Evolutionary conservation across 768 basidiomycete species (phyloP).

Genomic region (Boletellus emodensis): DNA sequence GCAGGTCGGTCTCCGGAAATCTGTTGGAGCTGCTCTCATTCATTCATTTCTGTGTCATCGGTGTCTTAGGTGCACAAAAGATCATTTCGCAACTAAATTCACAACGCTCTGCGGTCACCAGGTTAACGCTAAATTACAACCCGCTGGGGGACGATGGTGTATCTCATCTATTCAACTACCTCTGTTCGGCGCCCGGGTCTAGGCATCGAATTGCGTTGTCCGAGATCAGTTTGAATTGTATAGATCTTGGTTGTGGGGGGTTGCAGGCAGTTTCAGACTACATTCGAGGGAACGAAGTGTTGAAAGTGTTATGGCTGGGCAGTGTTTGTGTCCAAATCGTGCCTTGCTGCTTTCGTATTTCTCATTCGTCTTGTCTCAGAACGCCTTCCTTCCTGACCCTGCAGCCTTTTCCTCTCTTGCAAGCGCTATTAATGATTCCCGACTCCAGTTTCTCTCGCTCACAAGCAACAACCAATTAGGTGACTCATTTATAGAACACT

Average conservation of each 20-base stretch:
- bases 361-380: conserved; percentile 32
- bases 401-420: conserved; percentile 38
- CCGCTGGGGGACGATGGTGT: conserved; percentile 55
- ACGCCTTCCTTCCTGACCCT: conserved; percentile 37
- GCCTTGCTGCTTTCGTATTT: not conserved
- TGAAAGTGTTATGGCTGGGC: conserved; percentile 49
- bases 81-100: conserved; percentile 45
- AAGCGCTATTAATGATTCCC: conserved; percentile 50
- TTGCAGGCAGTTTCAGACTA: conserved; percentile 50
- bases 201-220: conserved; percentile 38
- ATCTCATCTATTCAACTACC: conserved; percentile 49
- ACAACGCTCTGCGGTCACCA: conserved; percentile 41
- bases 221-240: conserved; percentile 56
- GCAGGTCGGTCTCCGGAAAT: conserved; percentile 12
- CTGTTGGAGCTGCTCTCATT: not conserved
- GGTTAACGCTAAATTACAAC: conserved; percentile 54
- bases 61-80: conserved; percentile 48
- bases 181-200: conserved; percentile 46
- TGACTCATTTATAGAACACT: conserved; percentile 45
- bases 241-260: conserved; percentile 50
- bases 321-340: conserved; percentile 40
- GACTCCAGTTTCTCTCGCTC: conserved; percentile 47
- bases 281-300: conserved; percentile 40
- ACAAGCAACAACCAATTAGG: conserved; percentile 45
- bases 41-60: conserved; percentile 1